Conservation (phyloP, 2,329 filamentous ascomycete species). For the Fusarium tupiense region DNA sequence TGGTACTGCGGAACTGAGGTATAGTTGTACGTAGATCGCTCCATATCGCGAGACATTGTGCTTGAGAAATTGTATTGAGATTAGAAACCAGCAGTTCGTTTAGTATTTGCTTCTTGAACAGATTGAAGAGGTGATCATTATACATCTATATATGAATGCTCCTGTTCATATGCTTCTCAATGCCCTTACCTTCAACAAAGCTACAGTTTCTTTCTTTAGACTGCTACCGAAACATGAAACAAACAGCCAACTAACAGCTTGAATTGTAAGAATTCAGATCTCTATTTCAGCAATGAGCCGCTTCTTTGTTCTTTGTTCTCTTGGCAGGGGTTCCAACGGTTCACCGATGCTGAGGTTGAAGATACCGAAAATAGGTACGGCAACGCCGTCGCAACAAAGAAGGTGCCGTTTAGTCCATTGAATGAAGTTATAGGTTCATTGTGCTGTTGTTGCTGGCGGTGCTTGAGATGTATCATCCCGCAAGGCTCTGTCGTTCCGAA, state of each 20-base stretch:
- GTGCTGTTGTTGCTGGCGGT: background rate
- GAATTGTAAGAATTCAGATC: background rate
- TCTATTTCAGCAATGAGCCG: background rate
- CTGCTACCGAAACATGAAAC: background rate
- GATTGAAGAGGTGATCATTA: background rate
- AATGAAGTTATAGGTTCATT: background rate
- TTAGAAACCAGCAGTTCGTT: background rate
- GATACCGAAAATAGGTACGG: conserved; percentile 6
- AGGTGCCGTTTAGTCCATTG: background rate
- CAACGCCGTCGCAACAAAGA: background rate
- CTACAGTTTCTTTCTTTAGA: conserved; percentile 17
- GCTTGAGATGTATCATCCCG: background rate
- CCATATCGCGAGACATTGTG: background rate
- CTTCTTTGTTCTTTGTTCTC: conserved; percentile 31
- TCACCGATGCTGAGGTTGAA: background rate
- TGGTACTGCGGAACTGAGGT: background rate
- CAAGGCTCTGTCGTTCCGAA: background rate
- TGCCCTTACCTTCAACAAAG: background rate
- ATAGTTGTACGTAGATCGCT: background rate
- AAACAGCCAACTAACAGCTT: background rate
- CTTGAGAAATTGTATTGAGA: background rate
- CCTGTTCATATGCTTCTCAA: no score
- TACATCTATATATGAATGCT: background rate
- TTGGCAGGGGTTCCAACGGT: background rate
- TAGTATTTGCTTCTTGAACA: background rate